Percentiles rank a stretch among this genome's conserved stretches.
Conservation (phyloP, 2,329 filamentous ascomycete species). For the Neofusicoccum cordaticola region DNA sequence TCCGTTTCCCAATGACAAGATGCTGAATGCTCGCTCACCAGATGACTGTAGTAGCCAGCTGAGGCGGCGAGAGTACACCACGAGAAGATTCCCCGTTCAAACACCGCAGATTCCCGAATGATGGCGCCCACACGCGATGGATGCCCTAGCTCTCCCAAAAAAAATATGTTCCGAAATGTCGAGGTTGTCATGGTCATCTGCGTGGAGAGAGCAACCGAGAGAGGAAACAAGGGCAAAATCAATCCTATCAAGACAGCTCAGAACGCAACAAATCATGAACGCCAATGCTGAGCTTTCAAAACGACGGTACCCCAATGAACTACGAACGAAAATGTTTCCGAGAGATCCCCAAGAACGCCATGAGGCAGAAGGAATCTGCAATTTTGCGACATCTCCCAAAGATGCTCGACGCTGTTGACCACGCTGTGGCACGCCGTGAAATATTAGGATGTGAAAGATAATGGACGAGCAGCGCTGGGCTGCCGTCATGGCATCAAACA, state of each 20-base stretch:
- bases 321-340: background rate
- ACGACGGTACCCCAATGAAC: background rate
- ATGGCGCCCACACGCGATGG: background rate
- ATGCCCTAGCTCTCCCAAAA: background rate
- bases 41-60: background rate
- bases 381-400: background rate
- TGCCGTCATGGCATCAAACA: background rate
- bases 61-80: background rate
- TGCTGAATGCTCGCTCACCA: background rate
- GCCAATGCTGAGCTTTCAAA: slow-evolving; percentile 7
- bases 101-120: background rate
- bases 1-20: background rate
- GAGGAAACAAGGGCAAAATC: background rate
- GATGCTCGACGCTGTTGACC: background rate
- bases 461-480: background rate
- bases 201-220: background rate
- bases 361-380: background rate
- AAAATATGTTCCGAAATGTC: background rate
- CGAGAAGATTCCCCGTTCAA: background rate
- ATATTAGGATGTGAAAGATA: background rate
- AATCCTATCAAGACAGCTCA: slow-evolving; percentile 11
- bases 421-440: background rate
- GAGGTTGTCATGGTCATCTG: background rate
- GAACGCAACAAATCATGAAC: slow-evolving; percentile 8
- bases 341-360: background rate